Evolutionary conservation across 371 early-diverging fungal genomes (phyloP), one percentile per base, ranked within the genome.

Genomic region (Encephalitozoon intestinalis): DNA sequence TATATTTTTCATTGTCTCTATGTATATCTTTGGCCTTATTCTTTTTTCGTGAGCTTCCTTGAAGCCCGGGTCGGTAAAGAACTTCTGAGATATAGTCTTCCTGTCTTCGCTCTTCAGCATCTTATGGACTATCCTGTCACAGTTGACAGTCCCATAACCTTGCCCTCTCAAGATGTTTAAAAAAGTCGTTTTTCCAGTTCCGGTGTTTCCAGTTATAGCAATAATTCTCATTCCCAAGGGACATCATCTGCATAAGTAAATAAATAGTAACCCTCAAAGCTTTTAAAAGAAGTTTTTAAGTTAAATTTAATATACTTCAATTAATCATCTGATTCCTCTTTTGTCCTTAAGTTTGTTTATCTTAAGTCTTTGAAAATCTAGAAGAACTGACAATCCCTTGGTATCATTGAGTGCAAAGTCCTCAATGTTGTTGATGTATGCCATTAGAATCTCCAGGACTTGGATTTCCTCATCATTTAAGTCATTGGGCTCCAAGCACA

Each of bases 181-280:
- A 5, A 70, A 34, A 2, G 66, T 52, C 3, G 70, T 65, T 76
- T 76, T 76, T 49, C 77, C 77, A 18, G 65, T 70, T 4, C 41
- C 71, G 15, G 64, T 28, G 37, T 67, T 30, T 44, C 77, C 77
- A 11, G 77, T 76, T 52, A 76, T 70, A 21, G 43, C 44, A 46
- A 76, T 64, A 30, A 76, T 76, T 70, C 70, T 70, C 77, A 76
- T 76, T 4, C 15, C 58, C n/a, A 11, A 18, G 58, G 58, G 34
- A 58, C n/a, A 46, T 9, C n/a, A n/a, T n/a, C n/a, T 21, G 21
- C 49, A 7, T 21, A 15, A 46, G 18, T 46, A 46, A 18, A 46
- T 12, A 12, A 46, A 46, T 6, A 46, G 21, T 21, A 15, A 18
- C 18, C 18, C 15, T 2, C 3, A 18, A 46, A 46, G 21, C 15